Evolutionary conservation across 2,329 filamentous ascomycete genomes (phyloP).

Genomic region (Pseudovirgaria hyperparasitica): DNA sequence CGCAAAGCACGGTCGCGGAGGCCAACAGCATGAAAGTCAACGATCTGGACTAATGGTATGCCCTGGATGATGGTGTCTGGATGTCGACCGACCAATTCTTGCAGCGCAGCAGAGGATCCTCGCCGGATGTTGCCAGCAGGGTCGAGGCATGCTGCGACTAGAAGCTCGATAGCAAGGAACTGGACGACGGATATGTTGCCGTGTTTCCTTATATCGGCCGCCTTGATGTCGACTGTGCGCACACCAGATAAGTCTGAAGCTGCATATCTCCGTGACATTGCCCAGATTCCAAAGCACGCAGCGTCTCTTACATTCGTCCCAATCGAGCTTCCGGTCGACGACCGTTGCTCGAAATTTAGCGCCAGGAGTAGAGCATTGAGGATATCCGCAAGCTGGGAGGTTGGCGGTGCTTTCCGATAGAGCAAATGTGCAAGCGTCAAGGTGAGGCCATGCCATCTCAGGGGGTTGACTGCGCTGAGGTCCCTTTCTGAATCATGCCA

Average conservation of each 20-base stretch:
- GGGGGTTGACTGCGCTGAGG: slow-evolving; percentile 62
- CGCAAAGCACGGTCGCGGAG: slow-evolving; percentile 71
- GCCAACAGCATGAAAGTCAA: slow-evolving; percentile 90
- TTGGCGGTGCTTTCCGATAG: slow-evolving; percentile 70
- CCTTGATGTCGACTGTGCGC: slow-evolving; percentile 30
- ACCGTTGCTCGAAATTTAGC: slow-evolving; percentile 78
- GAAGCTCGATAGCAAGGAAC: slow-evolving; percentile 65
- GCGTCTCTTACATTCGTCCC: slow-evolving; percentile 90
- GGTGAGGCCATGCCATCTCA: slow-evolving; percentile 87
- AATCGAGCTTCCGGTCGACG: slow-evolving; percentile 68
- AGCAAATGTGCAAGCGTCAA: slow-evolving; percentile 77
- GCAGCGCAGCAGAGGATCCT: slow-evolving; percentile 82
- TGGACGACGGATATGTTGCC: slow-evolving; percentile 47
- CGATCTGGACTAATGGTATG: slow-evolving; percentile 73
- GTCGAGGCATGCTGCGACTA: slow-evolving; percentile 73
- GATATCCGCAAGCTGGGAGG: slow-evolving; percentile 56
- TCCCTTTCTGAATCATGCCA: slow-evolving; percentile 42
- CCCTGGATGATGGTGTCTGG: slow-evolving; percentile 72
- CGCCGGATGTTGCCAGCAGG: slow-evolving; percentile 86
- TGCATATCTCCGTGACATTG: slow-evolving; percentile 72
- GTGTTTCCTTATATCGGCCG: slow-evolving; percentile 29
- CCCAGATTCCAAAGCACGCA: slow-evolving; percentile 93
- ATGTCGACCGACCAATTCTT: slow-evolving; percentile 87
- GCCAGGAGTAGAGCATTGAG: slow-evolving; percentile 67
- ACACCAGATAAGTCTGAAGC: slow-evolving; percentile 63